Evolutionary conservation across 305 asterid genomes (phyloP).

Genomic region (Lippia alba): DNA sequence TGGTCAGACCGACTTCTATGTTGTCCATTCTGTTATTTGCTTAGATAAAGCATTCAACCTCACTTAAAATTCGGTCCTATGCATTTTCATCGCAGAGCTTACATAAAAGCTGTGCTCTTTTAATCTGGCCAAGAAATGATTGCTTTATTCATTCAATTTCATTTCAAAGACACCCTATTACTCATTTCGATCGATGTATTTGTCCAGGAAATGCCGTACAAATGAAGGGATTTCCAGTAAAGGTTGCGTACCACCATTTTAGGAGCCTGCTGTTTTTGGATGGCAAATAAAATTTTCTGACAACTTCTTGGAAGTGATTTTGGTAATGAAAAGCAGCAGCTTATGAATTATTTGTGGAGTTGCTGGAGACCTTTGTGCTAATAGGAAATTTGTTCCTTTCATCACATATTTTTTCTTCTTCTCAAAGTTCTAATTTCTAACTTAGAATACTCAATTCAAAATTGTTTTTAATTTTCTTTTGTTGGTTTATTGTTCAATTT

Average conservation of each 20-base stretch:
- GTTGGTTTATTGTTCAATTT: background rate
- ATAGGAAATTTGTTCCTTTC: background rate
- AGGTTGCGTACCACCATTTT: background rate
- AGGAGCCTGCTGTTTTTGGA: conserved; percentile 15
- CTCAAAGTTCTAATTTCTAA: conserved; percentile 3
- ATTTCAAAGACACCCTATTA: background rate
- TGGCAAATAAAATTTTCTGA: conserved; percentile 33
- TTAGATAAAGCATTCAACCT: no score
- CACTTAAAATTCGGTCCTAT: no score
- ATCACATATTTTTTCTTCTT: background rate
- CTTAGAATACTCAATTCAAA: conserved; percentile 11
- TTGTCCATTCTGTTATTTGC: no score
- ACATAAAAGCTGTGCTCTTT: no score
- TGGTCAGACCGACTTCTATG: no score
- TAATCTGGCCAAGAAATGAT: no score
- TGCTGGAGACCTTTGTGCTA: conserved; percentile 12
- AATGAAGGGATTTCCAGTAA: conserved; percentile 61
- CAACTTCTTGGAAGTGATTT: conserved; percentile 36
- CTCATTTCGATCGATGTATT: conserved; percentile 14
- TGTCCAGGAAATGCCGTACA: conserved; percentile 71
- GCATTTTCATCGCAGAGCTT: no score
- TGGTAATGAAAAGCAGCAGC: conserved; percentile 34
- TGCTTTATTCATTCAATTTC: no score
- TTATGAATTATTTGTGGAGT: conserved; percentile 3
- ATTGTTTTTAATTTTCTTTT: conserved; percentile 13